Conservation (phyloP, 306 rosid genomes). For the Quercus alba region DNA sequence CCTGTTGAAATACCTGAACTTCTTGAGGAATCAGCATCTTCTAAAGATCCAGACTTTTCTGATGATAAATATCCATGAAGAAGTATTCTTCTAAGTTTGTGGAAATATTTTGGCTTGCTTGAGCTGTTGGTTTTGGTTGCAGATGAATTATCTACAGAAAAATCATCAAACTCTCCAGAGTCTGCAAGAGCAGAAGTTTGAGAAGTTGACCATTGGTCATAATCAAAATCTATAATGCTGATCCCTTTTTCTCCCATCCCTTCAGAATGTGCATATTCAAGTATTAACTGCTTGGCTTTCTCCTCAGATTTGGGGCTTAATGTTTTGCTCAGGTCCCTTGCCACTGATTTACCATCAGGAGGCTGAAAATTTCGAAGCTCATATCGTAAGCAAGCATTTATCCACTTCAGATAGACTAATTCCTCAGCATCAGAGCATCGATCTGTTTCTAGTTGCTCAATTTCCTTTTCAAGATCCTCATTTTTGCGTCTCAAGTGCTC, state of each 20-base stretch:
- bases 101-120: conserved; percentile 42
- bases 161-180: conserved; percentile 53
- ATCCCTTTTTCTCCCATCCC: conserved; percentile 33
- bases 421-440: conserved; percentile 77
- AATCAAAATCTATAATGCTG: conserved; percentile 51
- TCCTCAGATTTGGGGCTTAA: conserved; percentile 79
- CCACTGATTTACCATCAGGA: conserved; percentile 62
- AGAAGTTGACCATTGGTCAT: conserved; percentile 75
- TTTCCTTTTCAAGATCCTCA: conserved; percentile 40
- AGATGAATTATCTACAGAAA: conserved; percentile 37
- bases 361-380: conserved; percentile 72
- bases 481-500: conserved; percentile 47
- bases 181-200: conserved; percentile 56
- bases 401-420: conserved; percentile 82
- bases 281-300: conserved; percentile 79
- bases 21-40: conserved; percentile 30
- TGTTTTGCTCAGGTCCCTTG: conserved; percentile 78
- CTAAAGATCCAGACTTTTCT: conserved; percentile 36
- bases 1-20: conserved; percentile 32
- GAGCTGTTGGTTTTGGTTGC: conserved; percentile 35
- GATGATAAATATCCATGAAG: conserved; percentile 42
- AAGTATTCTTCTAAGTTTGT: conserved; percentile 57
- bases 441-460: conserved; percentile 58
- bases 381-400: conserved; percentile 88
- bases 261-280: conserved; percentile 71